Conservation (phyloP, 176 grass and related monocot species). For the Themeda triandra region DNA sequence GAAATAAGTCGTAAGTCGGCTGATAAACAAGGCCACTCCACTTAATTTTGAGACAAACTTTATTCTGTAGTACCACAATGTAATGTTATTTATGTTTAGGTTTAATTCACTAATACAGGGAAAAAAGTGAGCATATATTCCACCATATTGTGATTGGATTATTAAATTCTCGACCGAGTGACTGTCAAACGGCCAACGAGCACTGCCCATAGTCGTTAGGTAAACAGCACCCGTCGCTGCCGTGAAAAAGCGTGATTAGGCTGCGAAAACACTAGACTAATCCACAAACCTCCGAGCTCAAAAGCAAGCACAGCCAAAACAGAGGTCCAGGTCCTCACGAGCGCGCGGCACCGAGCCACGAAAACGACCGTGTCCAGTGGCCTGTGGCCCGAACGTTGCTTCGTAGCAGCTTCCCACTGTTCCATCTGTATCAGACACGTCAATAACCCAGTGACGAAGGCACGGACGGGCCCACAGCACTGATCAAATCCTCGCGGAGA, state of each 20-base stretch:
- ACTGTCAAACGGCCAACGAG: background rate
- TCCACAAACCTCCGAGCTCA: background rate
- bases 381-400: constrained; percentile 27
- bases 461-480: background rate
- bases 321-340: background rate
- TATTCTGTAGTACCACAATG: too few species aligned
- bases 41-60: background rate
- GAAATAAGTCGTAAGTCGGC: too few species aligned
- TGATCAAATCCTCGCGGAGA: background rate
- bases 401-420: constrained; percentile 26
- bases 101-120: background rate
- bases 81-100: background rate
- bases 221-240: background rate
- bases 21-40: too few species aligned
- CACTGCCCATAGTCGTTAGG: background rate
- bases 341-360: background rate
- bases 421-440: background rate
- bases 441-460: background rate
- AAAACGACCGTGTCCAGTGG: background rate
- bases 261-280: background rate
- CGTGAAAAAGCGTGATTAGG: background rate
- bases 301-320: background rate
- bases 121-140: too few species aligned
- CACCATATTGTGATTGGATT: background rate
- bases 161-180: background rate